phyloP scores from a whole-genome alignment of 345 rosid species.

The Isatis tinctoria region DNA sequence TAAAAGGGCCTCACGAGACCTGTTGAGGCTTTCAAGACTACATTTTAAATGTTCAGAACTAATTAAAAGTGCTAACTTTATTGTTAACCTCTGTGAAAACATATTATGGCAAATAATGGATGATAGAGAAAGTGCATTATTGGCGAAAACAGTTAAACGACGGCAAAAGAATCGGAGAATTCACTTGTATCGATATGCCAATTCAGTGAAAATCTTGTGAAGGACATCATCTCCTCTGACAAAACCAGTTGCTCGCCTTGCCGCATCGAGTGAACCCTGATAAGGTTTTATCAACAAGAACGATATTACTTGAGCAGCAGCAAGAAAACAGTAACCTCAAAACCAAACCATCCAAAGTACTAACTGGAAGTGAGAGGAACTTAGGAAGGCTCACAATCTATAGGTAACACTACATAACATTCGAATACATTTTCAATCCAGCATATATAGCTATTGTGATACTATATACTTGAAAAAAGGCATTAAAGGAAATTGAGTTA shows the following conservation, averaged over 20 bases:
- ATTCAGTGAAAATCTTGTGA: slow-evolving; percentile 36
- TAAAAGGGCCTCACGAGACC: background rate
- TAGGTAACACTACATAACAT: background rate
- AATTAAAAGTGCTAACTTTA: background rate
- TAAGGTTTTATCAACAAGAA: background rate
- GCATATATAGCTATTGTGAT: background rate
- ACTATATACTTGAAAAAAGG: background rate
- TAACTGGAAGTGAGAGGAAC: background rate
- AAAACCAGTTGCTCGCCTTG: slow-evolving; percentile 82
- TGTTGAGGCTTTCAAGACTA: background rate
- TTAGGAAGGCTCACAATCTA: too few relatives aligned
- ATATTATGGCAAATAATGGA: background rate
- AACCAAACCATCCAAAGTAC: background rate
- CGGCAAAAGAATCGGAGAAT: too few relatives aligned
- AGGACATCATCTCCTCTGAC: slow-evolving; percentile 90
- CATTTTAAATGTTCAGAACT: background rate
- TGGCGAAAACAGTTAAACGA: too few relatives aligned
- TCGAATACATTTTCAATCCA: background rate
- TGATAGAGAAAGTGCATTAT: too few relatives aligned
- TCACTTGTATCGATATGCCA: too few relatives aligned
- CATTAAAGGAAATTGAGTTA: too few relatives aligned
- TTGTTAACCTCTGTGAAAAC: slow-evolving; percentile 1
- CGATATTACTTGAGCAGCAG: background rate
- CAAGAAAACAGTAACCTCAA: background rate
- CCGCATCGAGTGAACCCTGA: slow-evolving; percentile 80